Evolutionary conservation across 1,284 basidiomycete species (phyloP), one percentile per base, ranked within the genome.

Genomic region (Psilocybe mexicana): DNA sequence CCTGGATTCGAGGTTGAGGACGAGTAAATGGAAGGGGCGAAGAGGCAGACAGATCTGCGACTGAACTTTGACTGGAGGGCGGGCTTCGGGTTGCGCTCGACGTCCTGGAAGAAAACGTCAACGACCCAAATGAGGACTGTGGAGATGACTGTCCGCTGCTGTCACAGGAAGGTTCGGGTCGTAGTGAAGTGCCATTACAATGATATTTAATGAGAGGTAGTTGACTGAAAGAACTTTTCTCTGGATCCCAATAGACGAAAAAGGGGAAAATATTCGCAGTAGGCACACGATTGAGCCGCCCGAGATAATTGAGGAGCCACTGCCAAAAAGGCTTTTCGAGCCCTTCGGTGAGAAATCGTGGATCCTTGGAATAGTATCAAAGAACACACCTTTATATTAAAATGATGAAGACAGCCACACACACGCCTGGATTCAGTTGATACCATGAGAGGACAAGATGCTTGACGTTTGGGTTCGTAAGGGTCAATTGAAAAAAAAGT

Each of bases 1-100:
- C 76, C 63, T 80, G 80, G 46, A 84, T 79, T 43, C 81, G 77
- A 55, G 80, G 79, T 61, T 77, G 76, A 60, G 66, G 70, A 59
- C 75, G 72, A 58, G 67, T 66, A 55, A 73, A 69, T 49, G 71
- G 70, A 52, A 69, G 64, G 42, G 74, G 67, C 11, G 72, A 67
- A 49, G 74, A 68, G 25, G 64, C 35, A 56, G 74, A 67, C 56
- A 69, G 67, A 43, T 71, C 69, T 44, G 71, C 63, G 49, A 71
- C 64, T 38, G 74, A 76, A 52, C 67, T 66, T 52, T 74, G 74
- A 61, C 74, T 77, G 12, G 77, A 75, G 26, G 76, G 72, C 43
- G 78, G 72, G 60, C 75, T 78, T 54, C 67, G 72, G 58, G 73
- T 77, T 26, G 73, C 71, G 28, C 66, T 69, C 25, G 71, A 70